Base-by-base conservation (phyloP, 31 red algal species). In the Asparagopsis taxiformis region DNA sequence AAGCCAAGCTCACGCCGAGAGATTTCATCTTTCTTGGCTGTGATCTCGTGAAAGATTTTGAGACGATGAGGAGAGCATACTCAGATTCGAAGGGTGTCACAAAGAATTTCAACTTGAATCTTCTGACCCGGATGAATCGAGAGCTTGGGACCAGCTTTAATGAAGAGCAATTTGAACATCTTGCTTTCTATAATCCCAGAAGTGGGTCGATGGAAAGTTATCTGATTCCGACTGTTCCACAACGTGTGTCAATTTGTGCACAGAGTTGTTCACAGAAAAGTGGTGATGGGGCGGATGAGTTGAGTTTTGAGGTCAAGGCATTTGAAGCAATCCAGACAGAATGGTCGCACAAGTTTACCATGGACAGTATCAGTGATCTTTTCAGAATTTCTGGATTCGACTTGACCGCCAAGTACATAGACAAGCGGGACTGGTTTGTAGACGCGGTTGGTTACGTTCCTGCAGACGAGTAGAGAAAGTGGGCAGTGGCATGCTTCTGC, bases 321-420 rank as follows among this genome's bases (percentile, higher is more conserved):
- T 93, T 66, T 44, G 95, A 98, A 31, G 26, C 75, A 26, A 86
- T 98, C 28, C 85, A 91, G 59, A 90, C 89, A 2, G 95, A 98
- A 72, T 73, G 73, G 32, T 93, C 89, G 20, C 65, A 66, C 65
- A 98, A 98, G 46, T 98, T 93, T 69, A 79, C 89, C 8, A 21
- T 57, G 1, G 61, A 73, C 58, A 64, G 63, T 8, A 90, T 97
- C 31, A 16, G 64, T 41, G 22, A 59, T 24, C 44, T 77, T 16
- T 59, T 79, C 31, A n/a, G 59, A 17, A 56, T 38, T 24, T 75
- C 81, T 8, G 93, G 93, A 32, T 91, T 91, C 43, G 21, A 28
- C 2, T 51, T 81, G 38, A n/a, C 46, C 33, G 80, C 34, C 26
- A 68, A 68, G 35, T 90, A 91, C 36, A 75, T 65, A 1, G 93